These are phyloP conservation scores for Tephrocybe sp. DNA, from an alignment of 768 basidiomycete species.

Conservation along the genomic window DNA sequence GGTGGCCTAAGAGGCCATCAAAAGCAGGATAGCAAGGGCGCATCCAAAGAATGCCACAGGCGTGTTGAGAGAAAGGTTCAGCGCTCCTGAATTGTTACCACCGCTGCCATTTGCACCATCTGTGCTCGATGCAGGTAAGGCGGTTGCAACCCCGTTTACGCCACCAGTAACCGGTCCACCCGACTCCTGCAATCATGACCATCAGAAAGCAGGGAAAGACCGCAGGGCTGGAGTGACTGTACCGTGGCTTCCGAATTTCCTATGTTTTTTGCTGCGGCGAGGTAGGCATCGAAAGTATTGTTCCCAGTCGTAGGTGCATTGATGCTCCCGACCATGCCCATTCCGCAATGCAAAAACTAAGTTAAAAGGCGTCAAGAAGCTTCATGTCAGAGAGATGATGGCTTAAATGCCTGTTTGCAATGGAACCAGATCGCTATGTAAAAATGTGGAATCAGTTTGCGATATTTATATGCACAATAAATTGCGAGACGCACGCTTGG, in stretches of 20 bases:
- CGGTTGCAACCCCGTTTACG: slow-evolving; percentile 36
- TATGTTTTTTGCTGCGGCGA: slow-evolving; percentile 37
- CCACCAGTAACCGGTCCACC: slow-evolving; percentile 44
- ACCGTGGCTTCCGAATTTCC: slow-evolving; percentile 35
- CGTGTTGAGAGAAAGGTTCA: neutral
- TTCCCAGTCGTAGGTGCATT: slow-evolving; percentile 48
- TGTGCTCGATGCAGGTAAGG: slow-evolving; percentile 20
- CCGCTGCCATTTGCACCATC: slow-evolving; percentile 3
- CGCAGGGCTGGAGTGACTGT: neutral
- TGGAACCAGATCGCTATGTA: slow-evolving; percentile 55
- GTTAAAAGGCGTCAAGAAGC: slow-evolving; percentile 6
- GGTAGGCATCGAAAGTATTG: slow-evolving; percentile 41
- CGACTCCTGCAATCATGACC: slow-evolving; percentile 26
- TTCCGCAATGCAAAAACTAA: slow-evolving; percentile 40
- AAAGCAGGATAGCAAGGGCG: neutral
- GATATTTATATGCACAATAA: no score
- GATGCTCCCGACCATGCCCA: slow-evolving; percentile 53
- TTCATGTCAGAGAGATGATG: neutral
- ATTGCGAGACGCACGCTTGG: slow-evolving; percentile 36
- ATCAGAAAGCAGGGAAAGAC: neutral
- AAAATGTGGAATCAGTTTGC: neutral
- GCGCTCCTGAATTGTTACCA: slow-evolving; percentile 3
- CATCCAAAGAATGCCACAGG: slow-evolving; percentile 6
- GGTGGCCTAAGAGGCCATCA: neutral
- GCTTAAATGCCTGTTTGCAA: slow-evolving; percentile 40